A percentile compares a stretch with the other conserved stretches of the same genome.
Conservation (phyloP, 352 stramenopile species). For the Halophytophthora batemanensis region DNA sequence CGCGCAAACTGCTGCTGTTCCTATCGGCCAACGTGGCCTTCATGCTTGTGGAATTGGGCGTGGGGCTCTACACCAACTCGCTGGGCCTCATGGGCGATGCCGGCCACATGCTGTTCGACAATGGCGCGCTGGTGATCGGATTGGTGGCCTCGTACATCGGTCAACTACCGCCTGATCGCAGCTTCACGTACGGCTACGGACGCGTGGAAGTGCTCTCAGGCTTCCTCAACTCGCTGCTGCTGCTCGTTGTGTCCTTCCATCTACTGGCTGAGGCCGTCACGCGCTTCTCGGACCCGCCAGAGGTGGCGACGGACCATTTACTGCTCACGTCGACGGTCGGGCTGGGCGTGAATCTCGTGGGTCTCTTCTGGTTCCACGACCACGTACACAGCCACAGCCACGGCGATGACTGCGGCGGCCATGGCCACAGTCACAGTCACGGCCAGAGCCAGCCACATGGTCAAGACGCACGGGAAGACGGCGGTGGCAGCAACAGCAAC, state of each 20-base stretch:
- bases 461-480: constrained; percentile 33
- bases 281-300: constrained; percentile 69
- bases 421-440: constrained; percentile 34
- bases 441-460: constrained; percentile 52
- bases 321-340: constrained; percentile 82
- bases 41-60: constrained; percentile 86
- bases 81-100: constrained; percentile 85
- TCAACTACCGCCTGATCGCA: constrained; percentile 57
- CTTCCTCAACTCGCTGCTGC: constrained; percentile 84
- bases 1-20: constrained; percentile 81
- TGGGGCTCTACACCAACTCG: constrained; percentile 83
- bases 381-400: constrained; percentile 78
- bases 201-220: constrained; percentile 85
- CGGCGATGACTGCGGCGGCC: constrained; percentile 28
- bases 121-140: constrained; percentile 79
- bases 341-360: constrained; percentile 84
- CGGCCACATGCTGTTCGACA: constrained; percentile 90
- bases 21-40: constrained; percentile 76
- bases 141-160: constrained; percentile 83
- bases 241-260: constrained; percentile 82
- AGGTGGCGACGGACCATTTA: constrained; percentile 82
- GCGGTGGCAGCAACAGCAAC: constrained; percentile 69
- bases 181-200: constrained; percentile 85
- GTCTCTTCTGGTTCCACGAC: constrained; percentile 90
- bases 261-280: constrained; percentile 77